Evolutionary conservation across 352 stramenopile genomes (phyloP), one percentile per base, ranked within the genome.

Genomic region (Lagenidium sp.): DNA sequence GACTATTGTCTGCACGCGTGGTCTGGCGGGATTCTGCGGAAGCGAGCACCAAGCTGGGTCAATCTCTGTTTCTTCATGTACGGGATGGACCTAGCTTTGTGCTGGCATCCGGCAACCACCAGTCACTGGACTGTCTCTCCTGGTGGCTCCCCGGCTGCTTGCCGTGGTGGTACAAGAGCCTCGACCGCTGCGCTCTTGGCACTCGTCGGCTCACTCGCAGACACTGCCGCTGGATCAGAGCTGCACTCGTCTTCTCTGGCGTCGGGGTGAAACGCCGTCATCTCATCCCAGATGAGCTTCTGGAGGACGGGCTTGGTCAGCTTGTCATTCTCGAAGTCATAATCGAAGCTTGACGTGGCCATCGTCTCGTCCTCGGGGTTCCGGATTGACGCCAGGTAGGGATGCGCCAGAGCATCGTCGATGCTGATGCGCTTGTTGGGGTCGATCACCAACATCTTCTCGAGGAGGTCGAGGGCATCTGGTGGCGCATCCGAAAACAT

Each of bases 391-490:
- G 65, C 60, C 52, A 96, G 53, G 55, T 95, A 96, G 53, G 85
- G 81, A 43, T 97, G 90, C 0, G 57, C 69, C 2, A 98, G 66
- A 1, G 92, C 93, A 4, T 96, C 86, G 32, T 89, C 76, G n/a
- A 97, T 91, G 24, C 60, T 94, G 41, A 94, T 90, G 19, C 81
- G 73, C 47, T 96, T 92, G 46, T 82, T 77, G 8, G 93, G 92
- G 54, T 97, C 86, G 18, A 98, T 94, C 44, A 90, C 67, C 6
- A 98, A 65, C 84, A 98, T 95, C 32, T 85, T 85, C 40, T 95
- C 54, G 21, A 98, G 58, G 37, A 98, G 45, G 47, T 97, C 83
- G 16, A 96, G 52, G 15, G 78, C 80, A 13, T 87, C 65, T 0
- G 69, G 56, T 0, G 64, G 65, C 0, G 77, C 62, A 4, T 90